Conservation (phyloP, 805 yeast species). For the Metschnikowia matae region DNA sequence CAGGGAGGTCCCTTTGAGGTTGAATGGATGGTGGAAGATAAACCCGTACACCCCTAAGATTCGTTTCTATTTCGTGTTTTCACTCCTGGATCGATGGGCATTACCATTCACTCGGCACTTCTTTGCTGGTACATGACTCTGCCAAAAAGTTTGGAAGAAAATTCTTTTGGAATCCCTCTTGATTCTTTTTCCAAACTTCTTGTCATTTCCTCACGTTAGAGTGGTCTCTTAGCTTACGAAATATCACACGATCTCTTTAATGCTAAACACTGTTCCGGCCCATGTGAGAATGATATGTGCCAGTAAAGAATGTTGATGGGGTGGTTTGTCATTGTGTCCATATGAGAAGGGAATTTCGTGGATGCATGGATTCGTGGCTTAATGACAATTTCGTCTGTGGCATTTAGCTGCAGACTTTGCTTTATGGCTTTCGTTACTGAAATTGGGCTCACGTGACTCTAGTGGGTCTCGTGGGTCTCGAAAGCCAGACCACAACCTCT, state of each 20-base stretch:
- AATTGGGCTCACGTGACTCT: conserved; percentile 5
- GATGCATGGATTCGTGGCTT: neutral
- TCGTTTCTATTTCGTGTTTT: neutral
- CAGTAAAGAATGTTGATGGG: neutral
- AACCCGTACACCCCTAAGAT: conserved; percentile 17
- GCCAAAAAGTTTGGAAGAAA: neutral
- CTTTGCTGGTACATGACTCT: neutral
- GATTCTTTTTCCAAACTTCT: too few relatives aligned
- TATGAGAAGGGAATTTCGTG: neutral
- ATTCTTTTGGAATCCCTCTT: too few relatives aligned
- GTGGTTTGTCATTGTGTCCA: conserved; percentile 1
- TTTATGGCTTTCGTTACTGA: conserved; percentile 16
- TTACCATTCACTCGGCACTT: neutral
- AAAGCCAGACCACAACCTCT: conserved; percentile 16
- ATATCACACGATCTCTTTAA: neutral
- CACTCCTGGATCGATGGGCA: neutral
- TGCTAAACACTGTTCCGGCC: conserved; percentile 11
- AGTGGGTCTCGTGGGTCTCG: conserved; percentile 15
- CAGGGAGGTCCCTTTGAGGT: conserved; percentile 2
- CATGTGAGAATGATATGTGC: conserved; percentile 8
- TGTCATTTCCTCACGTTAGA: conserved; percentile 1
- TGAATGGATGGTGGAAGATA: neutral
- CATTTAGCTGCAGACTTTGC: conserved; percentile 8
- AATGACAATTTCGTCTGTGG: neutral
- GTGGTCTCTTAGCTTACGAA: neutral